Base-by-base conservation (phyloP, 1,139 yeast species). In the Hansenula anomala region DNA sequence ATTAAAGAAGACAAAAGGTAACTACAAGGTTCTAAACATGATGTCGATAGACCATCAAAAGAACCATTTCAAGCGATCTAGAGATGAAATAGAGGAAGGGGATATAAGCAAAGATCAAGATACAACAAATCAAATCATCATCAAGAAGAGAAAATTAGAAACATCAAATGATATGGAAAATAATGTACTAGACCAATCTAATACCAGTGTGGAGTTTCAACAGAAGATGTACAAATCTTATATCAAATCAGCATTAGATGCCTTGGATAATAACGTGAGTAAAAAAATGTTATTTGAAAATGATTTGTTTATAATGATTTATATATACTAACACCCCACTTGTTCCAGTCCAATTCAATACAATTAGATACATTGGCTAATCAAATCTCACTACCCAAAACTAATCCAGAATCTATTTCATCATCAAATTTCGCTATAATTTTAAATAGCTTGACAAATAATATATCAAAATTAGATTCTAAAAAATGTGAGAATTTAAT, bases 201-300 rank as follows among this genome's bases (percentile, higher is more conserved):
- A 28, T 9, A 8, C 25, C 25, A 23, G 13, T 23, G 25, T 20
- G 22, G 47, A 39, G 19, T 51, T 51, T 33, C 60, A 64, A 14
- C 41, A 73, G 39, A 72, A 76, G 56, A 72, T 83, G 75, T 84
- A 80, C 61, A 63, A 71, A 37, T 70, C 84, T 33, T 77, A 73
- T 55, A 79, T 84, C 25, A 74, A 72, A 49, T 73, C 85, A 41
- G 94, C 94, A 28, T 64, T 86, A 48, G 83, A 80, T 38, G 76
- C 83, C 40, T 66, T 83, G 54, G 89, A 82, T 5, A 31, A 31
- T 45, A 74, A 69, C 63, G 75, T 67, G 73, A 69, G 69, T 61
- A 39, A 20, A 36, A 31, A 36, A 38, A 40, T 30, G 23, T 18
- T 34, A 37, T 14, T 31, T 24, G 35, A 14, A n/a, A 6, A 14